phyloP scores from a whole-genome alignment of 257 asterid species.

The Plectranthus barbatus region DNA sequence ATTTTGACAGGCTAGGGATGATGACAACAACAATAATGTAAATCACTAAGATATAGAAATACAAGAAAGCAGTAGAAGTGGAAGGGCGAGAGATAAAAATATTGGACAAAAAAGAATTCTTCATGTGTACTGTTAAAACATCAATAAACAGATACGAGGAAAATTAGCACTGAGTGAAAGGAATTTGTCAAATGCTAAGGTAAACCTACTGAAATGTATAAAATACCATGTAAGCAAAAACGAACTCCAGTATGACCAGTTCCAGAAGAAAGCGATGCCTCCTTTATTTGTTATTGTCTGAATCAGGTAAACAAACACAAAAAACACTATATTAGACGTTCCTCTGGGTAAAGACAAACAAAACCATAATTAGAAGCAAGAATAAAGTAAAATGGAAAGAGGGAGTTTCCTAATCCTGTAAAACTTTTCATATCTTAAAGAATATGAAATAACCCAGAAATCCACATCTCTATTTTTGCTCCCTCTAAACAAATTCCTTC shows the following conservation, averaged over 20 bases:
- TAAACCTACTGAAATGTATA: background rate
- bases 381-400: background rate
- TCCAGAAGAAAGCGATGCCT: conserved; percentile 73
- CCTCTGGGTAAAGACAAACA: background rate
- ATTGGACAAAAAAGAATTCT: background rate
- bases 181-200: background rate
- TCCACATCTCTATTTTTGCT: background rate
- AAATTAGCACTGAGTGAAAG: background rate
- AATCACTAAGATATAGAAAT: background rate
- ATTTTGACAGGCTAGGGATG: background rate
- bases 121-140: background rate
- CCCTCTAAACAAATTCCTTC: background rate
- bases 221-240: conserved; percentile 69
- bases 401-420: background rate
- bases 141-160: background rate
- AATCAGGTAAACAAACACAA: conserved; percentile 4
- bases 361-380: background rate
- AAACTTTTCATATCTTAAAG: background rate
- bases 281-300: conserved; percentile 41
- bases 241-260: conserved; percentile 87
- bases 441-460: background rate
- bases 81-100: background rate
- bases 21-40: too few relatives aligned
- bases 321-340: background rate
- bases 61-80: background rate